A percentile compares a stretch with the other conserved stretches of the same genome.
Conservation (phyloP, 345 rosid species). For the Eucalyptus regnans region DNA sequence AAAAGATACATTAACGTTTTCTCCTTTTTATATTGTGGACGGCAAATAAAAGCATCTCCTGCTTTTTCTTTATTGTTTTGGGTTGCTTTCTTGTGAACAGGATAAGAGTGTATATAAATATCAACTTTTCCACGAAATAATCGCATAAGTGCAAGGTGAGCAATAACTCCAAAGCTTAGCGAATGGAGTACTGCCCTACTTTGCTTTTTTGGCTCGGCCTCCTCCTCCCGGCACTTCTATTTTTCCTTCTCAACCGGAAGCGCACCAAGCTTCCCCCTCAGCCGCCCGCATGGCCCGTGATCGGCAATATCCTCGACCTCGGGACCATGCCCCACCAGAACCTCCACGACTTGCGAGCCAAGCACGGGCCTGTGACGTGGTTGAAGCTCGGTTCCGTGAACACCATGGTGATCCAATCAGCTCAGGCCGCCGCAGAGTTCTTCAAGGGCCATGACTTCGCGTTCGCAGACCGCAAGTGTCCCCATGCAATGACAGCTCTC, state of each 20-base stretch:
- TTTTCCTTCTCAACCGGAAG: neutral
- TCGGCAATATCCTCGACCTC: neutral
- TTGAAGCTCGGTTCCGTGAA: neutral
- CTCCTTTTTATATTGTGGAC: no score
- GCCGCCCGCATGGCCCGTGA: neutral
- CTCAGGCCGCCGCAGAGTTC: neutral
- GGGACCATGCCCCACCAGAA: neutral
- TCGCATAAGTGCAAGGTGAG: neutral
- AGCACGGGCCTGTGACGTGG: neutral
- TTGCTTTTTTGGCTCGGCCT: neutral
- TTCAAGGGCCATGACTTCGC: neutral
- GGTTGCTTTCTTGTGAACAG: no score
- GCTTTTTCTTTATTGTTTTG: no score
- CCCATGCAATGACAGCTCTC: neutral
- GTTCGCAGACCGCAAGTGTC: neutral
- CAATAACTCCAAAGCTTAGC: neutral
- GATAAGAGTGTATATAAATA: neutral
- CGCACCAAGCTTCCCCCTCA: neutral
- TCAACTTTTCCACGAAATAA: accelerated
- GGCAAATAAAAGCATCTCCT: no score
- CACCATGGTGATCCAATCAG: neutral
- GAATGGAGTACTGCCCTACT: neutral
- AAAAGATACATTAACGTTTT: no score
- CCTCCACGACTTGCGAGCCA: neutral
- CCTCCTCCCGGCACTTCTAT: neutral